Evolutionary conservation across 2,329 filamentous ascomycete genomes (phyloP).

Genomic region (Gnomoniopsis sp.): DNA sequence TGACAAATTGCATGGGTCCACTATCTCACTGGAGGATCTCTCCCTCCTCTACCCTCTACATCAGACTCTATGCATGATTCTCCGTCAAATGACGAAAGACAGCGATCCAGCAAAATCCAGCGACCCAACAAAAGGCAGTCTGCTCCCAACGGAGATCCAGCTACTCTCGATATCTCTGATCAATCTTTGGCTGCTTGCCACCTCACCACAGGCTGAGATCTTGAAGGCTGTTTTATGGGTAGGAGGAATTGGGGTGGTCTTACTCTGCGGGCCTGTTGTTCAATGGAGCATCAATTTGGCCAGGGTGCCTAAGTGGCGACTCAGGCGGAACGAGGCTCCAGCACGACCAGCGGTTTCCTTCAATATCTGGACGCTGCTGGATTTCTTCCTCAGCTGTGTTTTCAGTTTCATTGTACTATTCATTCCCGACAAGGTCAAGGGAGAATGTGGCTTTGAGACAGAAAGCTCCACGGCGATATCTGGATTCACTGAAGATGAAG

Average conservation of each 20-base stretch:
- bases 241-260: conserved; percentile 72
- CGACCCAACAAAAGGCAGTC: conserved; percentile 62
- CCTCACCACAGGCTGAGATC: conserved; percentile 79
- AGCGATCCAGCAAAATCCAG: conserved; percentile 40
- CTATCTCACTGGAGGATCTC: conserved; percentile 27
- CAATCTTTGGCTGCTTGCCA: conserved; percentile 73
- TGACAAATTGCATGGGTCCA: background rate
- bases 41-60: conserved; percentile 73
- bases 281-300: conserved; percentile 82
- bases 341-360: conserved; percentile 35
- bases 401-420: conserved; percentile 27
- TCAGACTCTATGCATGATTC: conserved; percentile 66
- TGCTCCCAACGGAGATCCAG: conserved; percentile 83
- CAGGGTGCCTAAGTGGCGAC: conserved; percentile 87
- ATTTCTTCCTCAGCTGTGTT: background rate
- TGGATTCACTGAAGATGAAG: conserved; percentile 27
- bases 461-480: conserved; percentile 32
- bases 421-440: conserved; percentile 21
- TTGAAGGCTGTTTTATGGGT: conserved; percentile 82
- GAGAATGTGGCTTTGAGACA: conserved; percentile 30
- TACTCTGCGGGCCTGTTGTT: conserved; percentile 71
- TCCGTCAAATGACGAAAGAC: conserved; percentile 82
- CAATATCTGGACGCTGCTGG: conserved; percentile 23
- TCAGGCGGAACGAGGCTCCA: conserved; percentile 53
- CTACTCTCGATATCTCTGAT: conserved; percentile 80